These are phyloP conservation scores for Talaromyces sp. DNA, from an alignment of 2,329 filamentous ascomycete genomes.

Conservation along the genomic window DNA sequence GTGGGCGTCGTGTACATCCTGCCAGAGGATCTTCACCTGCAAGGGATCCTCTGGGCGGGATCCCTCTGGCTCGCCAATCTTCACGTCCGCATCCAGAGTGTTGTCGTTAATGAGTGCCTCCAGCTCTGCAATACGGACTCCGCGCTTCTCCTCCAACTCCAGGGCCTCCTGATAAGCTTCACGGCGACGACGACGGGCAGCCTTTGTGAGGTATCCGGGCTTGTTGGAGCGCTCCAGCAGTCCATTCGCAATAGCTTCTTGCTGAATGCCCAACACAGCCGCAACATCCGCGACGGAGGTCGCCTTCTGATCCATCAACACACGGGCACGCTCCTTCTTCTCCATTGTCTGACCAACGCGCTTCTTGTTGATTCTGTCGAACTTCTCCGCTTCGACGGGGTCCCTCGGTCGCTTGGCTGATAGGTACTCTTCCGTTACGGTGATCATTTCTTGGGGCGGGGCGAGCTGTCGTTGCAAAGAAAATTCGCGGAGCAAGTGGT, in stretches of 20 bases:
- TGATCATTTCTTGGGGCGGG: constrained; percentile 50
- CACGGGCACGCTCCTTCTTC: constrained; percentile 54
- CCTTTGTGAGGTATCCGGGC: constrained; percentile 36
- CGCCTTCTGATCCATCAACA: constrained; percentile 67
- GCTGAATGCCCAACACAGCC: constrained; percentile 56
- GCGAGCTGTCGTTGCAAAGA: constrained; percentile 60
- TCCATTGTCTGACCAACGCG: constrained; percentile 49
- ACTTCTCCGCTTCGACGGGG: constrained; percentile 42
- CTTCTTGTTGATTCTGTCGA: constrained; percentile 43
- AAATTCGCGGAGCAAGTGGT: constrained; percentile 62
- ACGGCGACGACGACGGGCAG: constrained; percentile 33
- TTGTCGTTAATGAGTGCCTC: constrained; percentile 17
- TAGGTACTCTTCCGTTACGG: constrained; percentile 47
- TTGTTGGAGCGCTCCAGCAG: constrained; percentile 30
- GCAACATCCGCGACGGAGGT: constrained; percentile 64
- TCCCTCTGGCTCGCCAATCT: constrained; percentile 32
- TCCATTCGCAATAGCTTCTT: constrained; percentile 37
- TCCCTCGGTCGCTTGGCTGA: constrained; percentile 42
- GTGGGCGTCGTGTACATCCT: constrained; percentile 48
- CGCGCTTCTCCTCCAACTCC: constrained; percentile 24
- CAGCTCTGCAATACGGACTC: constrained; percentile 28
- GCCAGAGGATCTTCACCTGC: constrained; percentile 51
- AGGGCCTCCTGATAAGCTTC: constrained; percentile 27
- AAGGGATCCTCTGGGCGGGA: constrained; percentile 31
- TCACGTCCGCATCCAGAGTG: constrained; percentile 23